phyloP scores from a whole-genome alignment of 2,329 filamentous ascomycete species.

The Cercospora brassicicola region DNA sequence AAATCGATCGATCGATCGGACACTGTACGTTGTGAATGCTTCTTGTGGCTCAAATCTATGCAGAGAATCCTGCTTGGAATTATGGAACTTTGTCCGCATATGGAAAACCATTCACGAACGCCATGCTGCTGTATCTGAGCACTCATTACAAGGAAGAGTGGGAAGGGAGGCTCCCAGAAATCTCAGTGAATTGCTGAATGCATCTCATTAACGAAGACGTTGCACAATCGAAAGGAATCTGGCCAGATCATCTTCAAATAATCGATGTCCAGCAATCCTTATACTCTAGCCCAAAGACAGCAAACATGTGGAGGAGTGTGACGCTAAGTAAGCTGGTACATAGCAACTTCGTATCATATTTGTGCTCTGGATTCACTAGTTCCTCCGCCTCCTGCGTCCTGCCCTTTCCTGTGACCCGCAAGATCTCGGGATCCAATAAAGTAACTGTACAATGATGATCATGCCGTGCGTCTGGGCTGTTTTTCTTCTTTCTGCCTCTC shows the following conservation, averaged over 20 bases:
- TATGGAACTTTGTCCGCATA: no score
- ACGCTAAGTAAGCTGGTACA: background rate
- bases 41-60: background rate
- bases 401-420: background rate
- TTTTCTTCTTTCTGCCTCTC: background rate
- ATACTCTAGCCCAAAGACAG: background rate
- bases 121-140: background rate
- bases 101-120: background rate
- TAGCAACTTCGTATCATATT: background rate
- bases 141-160: background rate
- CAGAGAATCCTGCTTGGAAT: no score
- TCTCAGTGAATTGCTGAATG: background rate
- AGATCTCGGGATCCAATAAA: background rate
- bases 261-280: background rate
- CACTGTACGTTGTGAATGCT: background rate
- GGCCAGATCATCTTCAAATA: background rate
- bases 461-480: background rate
- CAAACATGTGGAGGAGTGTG: background rate
- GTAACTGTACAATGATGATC: background rate
- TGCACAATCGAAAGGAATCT: background rate
- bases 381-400: background rate
- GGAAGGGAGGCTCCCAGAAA: background rate
- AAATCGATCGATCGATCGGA: background rate
- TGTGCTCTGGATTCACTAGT: background rate
- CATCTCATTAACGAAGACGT: background rate